Conservation (phyloP, 768 basidiomycete genomes). For the Mycena vitilis region DNA sequence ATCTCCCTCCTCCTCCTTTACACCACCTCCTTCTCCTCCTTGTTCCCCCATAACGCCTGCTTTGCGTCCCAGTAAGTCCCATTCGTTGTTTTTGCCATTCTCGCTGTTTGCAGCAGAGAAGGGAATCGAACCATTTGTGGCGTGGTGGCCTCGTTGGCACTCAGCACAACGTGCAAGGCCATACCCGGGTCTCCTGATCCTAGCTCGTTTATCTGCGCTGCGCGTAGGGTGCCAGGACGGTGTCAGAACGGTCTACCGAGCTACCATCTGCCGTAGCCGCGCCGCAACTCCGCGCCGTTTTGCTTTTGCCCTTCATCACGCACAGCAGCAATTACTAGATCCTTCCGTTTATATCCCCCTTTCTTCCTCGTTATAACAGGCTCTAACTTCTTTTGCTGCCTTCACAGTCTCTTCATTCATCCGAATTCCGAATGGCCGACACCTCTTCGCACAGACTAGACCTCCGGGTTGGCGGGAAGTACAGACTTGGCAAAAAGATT, state of each 20-base stretch:
- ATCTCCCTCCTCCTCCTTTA: no score
- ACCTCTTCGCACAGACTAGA: slow-evolving; percentile 78
- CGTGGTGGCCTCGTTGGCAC: slow-evolving; percentile 29
- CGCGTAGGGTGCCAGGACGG: background rate
- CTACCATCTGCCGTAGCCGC: slow-evolving; percentile 9
- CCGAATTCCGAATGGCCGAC: slow-evolving; percentile 71
- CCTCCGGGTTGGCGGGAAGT: slow-evolving; percentile 93
- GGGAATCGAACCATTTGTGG: slow-evolving; percentile 3
- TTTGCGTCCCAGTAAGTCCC: slow-evolving; percentile 18
- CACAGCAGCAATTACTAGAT: slow-evolving; percentile 23
- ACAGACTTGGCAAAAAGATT: slow-evolving; percentile 99
- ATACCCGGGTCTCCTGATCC: slow-evolving; percentile 6
- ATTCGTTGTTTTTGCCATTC: background rate
- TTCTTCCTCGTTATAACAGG: background rate
- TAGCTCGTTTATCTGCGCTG: background rate
- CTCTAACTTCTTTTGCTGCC: background rate
- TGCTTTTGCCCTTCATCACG: background rate
- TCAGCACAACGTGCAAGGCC: slow-evolving; percentile 6
- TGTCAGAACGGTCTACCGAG: background rate
- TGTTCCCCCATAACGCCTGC: background rate
- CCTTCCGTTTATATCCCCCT: slow-evolving; percentile 5
- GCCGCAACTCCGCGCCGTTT: slow-evolving; percentile 9
- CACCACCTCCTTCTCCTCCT: slow-evolving; percentile 4
- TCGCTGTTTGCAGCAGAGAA: background rate
- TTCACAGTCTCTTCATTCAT: slow-evolving; percentile 20